Evolutionary conservation across 495 filamentous ascomycete genomes (phyloP).

Genomic region (Chaetomidium leptoderma): DNA sequence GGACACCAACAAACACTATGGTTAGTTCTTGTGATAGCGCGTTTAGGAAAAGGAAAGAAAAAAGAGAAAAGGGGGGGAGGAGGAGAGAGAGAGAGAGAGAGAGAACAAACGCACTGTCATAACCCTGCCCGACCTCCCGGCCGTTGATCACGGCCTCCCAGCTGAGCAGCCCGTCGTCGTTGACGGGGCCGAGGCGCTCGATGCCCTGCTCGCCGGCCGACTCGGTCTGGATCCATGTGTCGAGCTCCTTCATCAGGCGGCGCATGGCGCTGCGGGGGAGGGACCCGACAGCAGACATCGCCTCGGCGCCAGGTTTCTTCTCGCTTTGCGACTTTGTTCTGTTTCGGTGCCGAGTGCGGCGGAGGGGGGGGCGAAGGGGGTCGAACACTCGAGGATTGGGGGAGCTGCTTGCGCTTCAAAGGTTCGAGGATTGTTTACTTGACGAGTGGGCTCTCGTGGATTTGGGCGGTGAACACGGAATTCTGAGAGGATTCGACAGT

Average conservation of each 20-base stretch:
- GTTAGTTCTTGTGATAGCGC: neutral
- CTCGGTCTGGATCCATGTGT: conserved; percentile 38
- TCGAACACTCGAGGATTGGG: too few relatives aligned
- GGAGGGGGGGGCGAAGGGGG: too few relatives aligned
- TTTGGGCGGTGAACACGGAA: too few relatives aligned
- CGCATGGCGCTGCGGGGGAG: conserved; percentile 33
- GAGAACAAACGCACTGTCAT: conserved; percentile 55
- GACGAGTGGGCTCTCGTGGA: too few relatives aligned
- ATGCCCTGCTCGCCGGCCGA: conserved; percentile 39
- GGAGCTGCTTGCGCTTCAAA: too few relatives aligned
- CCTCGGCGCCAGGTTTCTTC: neutral
- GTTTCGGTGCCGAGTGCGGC: neutral
- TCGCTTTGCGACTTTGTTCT: neutral
- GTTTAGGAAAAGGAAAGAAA: too few relatives aligned
- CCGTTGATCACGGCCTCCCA: conserved; percentile 83
- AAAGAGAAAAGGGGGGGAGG: neutral
- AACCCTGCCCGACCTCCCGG: conserved; percentile 54
- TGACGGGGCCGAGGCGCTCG: conserved; percentile 61
- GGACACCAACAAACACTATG: too few relatives aligned
- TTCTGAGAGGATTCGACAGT: too few relatives aligned
- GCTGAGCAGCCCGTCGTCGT: conserved; percentile 64
- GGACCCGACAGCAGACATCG: conserved; percentile 1
- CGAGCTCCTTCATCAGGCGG: conserved; percentile 43
- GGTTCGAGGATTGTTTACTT: too few relatives aligned
- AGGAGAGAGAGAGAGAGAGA: neutral